Evolutionary conservation across 75 land plant species (phyloP), one percentile per base, ranked within the genome.

Genomic region (Picea glauca): DNA sequence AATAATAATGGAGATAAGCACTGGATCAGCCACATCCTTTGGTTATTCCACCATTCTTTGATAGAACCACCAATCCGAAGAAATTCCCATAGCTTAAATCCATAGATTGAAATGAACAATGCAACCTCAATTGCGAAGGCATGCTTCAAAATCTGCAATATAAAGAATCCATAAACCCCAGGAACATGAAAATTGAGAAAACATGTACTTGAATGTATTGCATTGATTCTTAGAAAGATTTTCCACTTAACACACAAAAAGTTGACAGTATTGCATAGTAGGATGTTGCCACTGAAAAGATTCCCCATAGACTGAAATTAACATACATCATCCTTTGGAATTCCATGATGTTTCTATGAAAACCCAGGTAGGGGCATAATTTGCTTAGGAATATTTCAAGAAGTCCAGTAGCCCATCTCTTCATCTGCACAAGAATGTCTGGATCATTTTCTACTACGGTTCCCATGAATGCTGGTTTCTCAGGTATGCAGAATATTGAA

Each of bases 401-500:
- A 9, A 85, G 60, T 8, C 87, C 90, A 0, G 81, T 81, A 58
- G 81, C 73, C 87, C 90, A 85, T 64, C 90, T 78, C 62, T 85
- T 88, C 3, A n/a, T 21, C 60, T 85, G 86, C 23, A 38, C 40
- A 50, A 88, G 14, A 13, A 57, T 58, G 20, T 74, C 83, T 21
- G 78, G 83, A 7, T 77, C 78, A 13, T 60, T 72, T 0, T 72
- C 15, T 2, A 85, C 82, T 14, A 81, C 83, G 46, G 74, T 58
- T 0, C 87, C 90, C 15, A 85, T 60, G 64, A 88, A 88, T 6
- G 70, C 80, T 4, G 83, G 85, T 32, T 78, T 78, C 6, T 78
- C 78, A 1, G 85, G 85, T 13, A 14, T 14, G 5, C 9, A 66
- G n/a, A 3, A 72, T 2, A 26, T 26, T 0, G 26, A 26, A 26